A percentile compares a stretch with the other conserved stretches of the same genome.
Evolutionary conservation across 257 asterid species (phyloP).

Genomic region (Leptodermis oblonga): DNA sequence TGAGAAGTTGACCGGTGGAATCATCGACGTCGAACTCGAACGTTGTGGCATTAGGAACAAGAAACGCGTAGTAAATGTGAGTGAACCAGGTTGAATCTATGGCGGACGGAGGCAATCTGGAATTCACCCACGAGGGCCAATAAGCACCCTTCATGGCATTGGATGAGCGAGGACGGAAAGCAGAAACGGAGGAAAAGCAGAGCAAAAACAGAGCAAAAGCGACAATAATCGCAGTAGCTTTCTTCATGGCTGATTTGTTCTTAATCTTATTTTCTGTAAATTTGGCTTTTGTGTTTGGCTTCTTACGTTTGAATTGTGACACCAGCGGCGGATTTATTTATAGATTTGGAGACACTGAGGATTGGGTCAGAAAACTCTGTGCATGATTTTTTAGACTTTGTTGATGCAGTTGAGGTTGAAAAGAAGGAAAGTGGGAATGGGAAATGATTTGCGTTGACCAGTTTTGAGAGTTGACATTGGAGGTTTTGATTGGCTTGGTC

Average conservation of each 20-base stretch:
- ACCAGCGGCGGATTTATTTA: neutral
- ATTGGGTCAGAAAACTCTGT: neutral
- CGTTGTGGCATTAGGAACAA: constrained; percentile 43
- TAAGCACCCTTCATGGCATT: constrained; percentile 54
- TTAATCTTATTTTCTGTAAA: neutral
- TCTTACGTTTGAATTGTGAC: neutral
- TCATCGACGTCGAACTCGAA: constrained; percentile 39
- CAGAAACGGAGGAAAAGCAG: neutral
- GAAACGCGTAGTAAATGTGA: constrained; percentile 69
- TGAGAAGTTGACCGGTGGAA: constrained; percentile 33
- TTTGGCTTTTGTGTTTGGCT: neutral
- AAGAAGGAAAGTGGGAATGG: neutral
- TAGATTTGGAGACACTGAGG: neutral
- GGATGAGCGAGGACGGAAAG: constrained; percentile 6
- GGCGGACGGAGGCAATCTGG: constrained; percentile 38
- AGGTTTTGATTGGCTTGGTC: neutral
- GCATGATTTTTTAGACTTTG: neutral
- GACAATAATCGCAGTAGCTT: neutral
- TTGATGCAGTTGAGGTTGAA: neutral
- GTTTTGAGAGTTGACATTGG: neutral
- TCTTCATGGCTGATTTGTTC: neutral
- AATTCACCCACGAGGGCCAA: constrained; percentile 49
- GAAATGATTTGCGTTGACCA: neutral
- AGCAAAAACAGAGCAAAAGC: neutral
- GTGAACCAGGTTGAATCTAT: constrained; percentile 53